Base-by-base conservation (phyloP, 768 basidiomycete genomes). In the Boletus pseudopeckii region DNA sequence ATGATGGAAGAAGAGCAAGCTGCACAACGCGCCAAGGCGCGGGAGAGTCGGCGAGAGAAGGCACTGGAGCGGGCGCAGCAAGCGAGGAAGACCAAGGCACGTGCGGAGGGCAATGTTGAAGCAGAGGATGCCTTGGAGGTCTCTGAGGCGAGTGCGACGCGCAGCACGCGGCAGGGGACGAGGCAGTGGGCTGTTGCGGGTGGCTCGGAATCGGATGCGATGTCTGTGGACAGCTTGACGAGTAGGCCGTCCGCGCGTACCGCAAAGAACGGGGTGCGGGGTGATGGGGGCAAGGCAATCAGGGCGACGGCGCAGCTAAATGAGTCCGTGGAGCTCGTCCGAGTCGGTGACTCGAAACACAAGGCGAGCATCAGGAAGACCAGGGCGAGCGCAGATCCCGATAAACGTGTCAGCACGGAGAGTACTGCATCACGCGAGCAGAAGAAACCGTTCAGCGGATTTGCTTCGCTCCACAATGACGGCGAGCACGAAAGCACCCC, bases 151-250 rank as follows among this genome's bases (percentile, higher is more conserved):
- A 33, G 45, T 11, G 45, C 24, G 10, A 43, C 53, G 17, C 54
- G 39, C 32, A 30, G 15, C 44, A 44, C 53, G 18, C 54, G 52
- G 14, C 56, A 45, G 36, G 30, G 17, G 34, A 26, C 38, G 18
- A 48, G 22, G 13, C 52, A 53, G 36, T 52, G 40, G 30, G 14
- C n/a, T 42, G 32, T 33, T 17, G n/a, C 28, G 26, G 28, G 8
- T 20, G 55, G 66, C 18, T 44, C 56, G 4, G 70, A 63, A 26
- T 64, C 68, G 32, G 64, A 72, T 22, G 58, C 54, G 17, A 71
- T 70, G 66, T 61, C 68, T 24, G 62, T 71, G 56, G 68, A 66
- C 43, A 56, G 60, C 37, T 45, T 32, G 26, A 30, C 57, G 11
- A 59, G 53, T 38, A 56, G 22, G 22, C 57, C 55, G 20, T 44